Evolutionary conservation across 345 rosid species (phyloP), one percentile per base, ranked within the genome.

Genomic region (Cochlearia excelsa): DNA sequence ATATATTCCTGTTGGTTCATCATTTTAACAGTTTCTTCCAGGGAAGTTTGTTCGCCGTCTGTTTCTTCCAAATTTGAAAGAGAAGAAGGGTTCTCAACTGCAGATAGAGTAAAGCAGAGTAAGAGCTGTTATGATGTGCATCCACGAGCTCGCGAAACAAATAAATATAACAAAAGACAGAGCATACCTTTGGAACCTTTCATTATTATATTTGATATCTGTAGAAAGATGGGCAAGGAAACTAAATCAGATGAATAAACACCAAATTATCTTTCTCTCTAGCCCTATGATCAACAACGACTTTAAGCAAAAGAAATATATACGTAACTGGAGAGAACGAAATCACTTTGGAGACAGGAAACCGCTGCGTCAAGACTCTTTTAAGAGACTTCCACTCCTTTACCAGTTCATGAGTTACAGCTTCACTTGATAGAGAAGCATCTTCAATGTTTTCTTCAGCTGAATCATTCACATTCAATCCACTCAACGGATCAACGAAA

Each of bases 281-380:
- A 51, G 53, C 59, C 44, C n/a, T 28, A 37, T 42, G 37, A 58
- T 39, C 66, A 55, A 37, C 40, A 6, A 37, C 3, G 42, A 33
- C 7, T 9, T 11, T 41, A 38, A 30, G 54, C 47, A 30, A 26
- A 45, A 16, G 43, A 16, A 16, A 16, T 16, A 28, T 26, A 55
- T 41, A 57, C 85, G 74, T 70, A 70, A 88, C 96, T 16, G 87
- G 79, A 62, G 98, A 84, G 52, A 73, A 54, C 28, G 95, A 79
- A 50, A 79, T 68, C 80, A 83, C 81, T 74, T 78, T 91, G 66
- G 95, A 76, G 65, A 86, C 86, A 16, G 90, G 87, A 69, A 88
- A 91, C 57, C 82, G 82, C 81, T 91, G 96, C 88, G 86, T 80
- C 52, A 91, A 72, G 67, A 80, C 68, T 73, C 95, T 81, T 78